Conservation (phyloP, 2,329 filamentous ascomycete species). For the Phyllosticta citriasiana region DNA sequence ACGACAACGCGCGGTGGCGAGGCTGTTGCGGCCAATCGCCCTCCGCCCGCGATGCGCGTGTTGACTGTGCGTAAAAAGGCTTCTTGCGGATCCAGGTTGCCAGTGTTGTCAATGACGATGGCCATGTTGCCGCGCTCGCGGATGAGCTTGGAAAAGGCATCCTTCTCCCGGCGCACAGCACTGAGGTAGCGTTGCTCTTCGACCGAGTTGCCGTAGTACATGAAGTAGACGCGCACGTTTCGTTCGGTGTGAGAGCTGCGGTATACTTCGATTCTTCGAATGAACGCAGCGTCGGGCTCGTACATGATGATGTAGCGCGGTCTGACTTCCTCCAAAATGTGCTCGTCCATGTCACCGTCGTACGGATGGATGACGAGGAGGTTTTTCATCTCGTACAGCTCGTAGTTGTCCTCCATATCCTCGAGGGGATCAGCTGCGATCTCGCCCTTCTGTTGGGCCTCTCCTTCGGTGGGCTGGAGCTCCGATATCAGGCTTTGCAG, state of each 20-base stretch:
- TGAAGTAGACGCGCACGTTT: constrained; percentile 86
- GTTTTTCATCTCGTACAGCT: constrained; percentile 84
- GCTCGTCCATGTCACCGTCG: constrained; percentile 90
- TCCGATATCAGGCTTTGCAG: constrained; percentile 75
- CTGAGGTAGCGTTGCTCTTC: constrained; percentile 92
- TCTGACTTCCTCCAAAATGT: constrained; percentile 87
- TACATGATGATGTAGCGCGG: constrained; percentile 98
- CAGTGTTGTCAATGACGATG: constrained; percentile 64
- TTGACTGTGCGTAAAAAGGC: constrained; percentile 91
- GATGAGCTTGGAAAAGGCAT: constrained; percentile 89
- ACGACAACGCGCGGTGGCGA: constrained; percentile 85
- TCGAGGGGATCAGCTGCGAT: constrained; percentile 71
- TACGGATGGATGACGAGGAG: constrained; percentile 86
- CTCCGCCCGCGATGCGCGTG: constrained; percentile 90
- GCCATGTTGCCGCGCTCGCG: constrained; percentile 92
- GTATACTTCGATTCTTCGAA: constrained; percentile 89
- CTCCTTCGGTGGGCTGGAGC: constrained; percentile 68
- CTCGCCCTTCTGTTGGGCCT: constrained; percentile 66
- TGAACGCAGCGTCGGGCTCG: constrained; percentile 89
- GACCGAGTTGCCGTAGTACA: constrained; percentile 91
- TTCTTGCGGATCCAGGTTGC: constrained; percentile 74
- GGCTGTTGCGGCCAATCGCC: constrained; percentile 70
- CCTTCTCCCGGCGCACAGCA: constrained; percentile 85
- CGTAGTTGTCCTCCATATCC: constrained; percentile 85
- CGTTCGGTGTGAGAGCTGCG: constrained; percentile 85